phyloP scores from a whole-genome alignment of 139 green algal genomes.

The Chlorella vulgaris region DNA sequence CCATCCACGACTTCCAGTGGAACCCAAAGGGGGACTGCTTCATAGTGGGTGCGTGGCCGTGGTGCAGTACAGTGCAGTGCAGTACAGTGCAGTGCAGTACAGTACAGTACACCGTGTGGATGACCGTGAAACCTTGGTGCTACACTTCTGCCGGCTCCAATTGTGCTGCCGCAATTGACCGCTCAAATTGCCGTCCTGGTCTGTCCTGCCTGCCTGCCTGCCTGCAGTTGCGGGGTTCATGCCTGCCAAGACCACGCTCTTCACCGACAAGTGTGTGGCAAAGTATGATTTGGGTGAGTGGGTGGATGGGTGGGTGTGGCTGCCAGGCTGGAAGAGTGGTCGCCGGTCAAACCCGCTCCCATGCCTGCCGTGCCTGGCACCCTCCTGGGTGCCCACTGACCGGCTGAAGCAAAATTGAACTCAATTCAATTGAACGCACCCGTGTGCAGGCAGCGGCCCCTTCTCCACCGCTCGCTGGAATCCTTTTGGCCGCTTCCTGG shows the following conservation, averaged over 20 bases:
- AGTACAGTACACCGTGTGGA: no score
- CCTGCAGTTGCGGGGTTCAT: constrained; percentile 61
- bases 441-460: constrained; percentile 57
- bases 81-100: not conserved
- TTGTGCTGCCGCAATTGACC: not conserved
- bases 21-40: constrained; percentile 86
- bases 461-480: constrained; percentile 90
- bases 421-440: no score
- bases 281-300: constrained; percentile 50
- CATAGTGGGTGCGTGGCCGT: constrained; percentile 63
- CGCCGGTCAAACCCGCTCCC: not conserved
- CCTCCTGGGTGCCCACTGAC: no score
- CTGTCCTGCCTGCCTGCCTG: not conserved
- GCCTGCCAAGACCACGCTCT: constrained; percentile 84
- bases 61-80: no score
- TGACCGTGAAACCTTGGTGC: no score
- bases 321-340: not conserved
- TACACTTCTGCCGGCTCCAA: not conserved
- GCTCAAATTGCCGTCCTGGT: no score
- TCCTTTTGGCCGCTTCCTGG: constrained; percentile 84
- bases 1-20: constrained; percentile 97
- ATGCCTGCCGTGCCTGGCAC: no score
- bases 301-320: not conserved
- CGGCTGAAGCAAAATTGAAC: no score
- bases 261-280: constrained; percentile 72